phyloP scores from a whole-genome alignment of 805 yeast species.

The Cyberlindnera misumaiensis region DNA sequence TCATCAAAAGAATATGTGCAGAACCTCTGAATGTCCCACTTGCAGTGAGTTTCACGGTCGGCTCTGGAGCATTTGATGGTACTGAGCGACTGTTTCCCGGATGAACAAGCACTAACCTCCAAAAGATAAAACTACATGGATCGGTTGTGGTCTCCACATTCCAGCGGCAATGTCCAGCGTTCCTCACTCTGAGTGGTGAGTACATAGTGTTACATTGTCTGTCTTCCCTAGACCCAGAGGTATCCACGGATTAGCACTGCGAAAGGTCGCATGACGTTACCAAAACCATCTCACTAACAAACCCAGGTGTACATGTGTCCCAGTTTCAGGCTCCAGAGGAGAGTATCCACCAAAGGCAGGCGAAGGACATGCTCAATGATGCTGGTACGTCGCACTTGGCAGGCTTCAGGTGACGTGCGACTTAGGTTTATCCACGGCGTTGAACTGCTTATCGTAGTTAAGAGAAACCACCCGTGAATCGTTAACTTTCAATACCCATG shows the following conservation, averaged over 20 bases:
- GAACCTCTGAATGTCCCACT: conserved; percentile 10
- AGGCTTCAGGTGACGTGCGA: no score
- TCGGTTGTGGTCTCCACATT: conserved; percentile 17
- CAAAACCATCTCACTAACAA: no score
- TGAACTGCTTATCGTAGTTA: no score
- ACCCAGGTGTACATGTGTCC: conserved; percentile 13
- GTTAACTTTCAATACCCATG: no score
- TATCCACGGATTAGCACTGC: no score
- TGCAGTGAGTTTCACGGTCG: conserved; percentile 13
- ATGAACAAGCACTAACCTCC: background rate
- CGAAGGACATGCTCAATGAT: conserved; percentile 4
- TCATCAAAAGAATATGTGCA: conserved; percentile 9
- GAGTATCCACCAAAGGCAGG: conserved; percentile 17
- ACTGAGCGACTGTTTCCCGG: background rate
- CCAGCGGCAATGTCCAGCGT: conserved; percentile 12
- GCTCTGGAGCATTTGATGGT: no score
- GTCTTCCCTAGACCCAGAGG: no score
- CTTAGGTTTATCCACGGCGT: no score
- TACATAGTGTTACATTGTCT: no score
- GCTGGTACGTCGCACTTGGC: no score
- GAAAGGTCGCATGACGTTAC: no score
- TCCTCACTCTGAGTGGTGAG: conserved; percentile 12
- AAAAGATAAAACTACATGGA: conserved; percentile 13
- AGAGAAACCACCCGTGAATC: no score
- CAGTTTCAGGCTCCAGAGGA: conserved; percentile 6